phyloP scores from a whole-genome alignment of 768 basidiomycete genomes.

The Psilocybe cyanescens region DNA sequence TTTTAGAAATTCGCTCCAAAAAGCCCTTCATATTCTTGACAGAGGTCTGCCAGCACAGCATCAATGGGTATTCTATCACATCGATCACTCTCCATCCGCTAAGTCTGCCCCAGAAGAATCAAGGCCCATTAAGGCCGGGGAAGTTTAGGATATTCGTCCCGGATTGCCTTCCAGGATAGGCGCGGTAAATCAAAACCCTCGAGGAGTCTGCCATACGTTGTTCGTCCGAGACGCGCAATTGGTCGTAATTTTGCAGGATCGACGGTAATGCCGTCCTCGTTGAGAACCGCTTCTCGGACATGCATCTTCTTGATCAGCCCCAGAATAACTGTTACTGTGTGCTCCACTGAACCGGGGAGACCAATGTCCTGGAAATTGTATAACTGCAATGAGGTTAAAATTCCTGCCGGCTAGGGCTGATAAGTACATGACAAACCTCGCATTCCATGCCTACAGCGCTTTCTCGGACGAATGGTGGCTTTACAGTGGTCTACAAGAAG shows the following conservation, averaged over 20 bases:
- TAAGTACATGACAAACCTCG: constrained; percentile 42
- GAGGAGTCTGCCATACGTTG: constrained; percentile 50
- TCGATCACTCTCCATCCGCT: constrained; percentile 5
- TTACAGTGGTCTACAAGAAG: constrained; percentile 45
- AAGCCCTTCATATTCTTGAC: not conserved
- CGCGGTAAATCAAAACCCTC: constrained; percentile 53
- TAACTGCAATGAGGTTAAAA: constrained; percentile 36
- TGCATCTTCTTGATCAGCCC: constrained; percentile 60
- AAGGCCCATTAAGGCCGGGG: constrained; percentile 8
- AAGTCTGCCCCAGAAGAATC: not conserved
- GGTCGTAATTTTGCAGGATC: constrained; percentile 53
- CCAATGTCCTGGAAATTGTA: constrained; percentile 54
- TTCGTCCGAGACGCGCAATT: constrained; percentile 59
- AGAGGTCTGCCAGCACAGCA: constrained; percentile 6
- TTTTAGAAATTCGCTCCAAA: not conserved
- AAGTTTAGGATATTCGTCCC: constrained; percentile 29
- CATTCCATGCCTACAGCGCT: constrained; percentile 67
- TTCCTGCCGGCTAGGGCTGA: constrained; percentile 8
- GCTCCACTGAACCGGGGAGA: constrained; percentile 35
- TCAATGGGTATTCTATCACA: not conserved
- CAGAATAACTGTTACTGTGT: constrained; percentile 50
- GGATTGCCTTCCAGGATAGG: constrained; percentile 37
- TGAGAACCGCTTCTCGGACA: constrained; percentile 51
- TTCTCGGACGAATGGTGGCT: constrained; percentile 57
- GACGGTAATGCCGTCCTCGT: constrained; percentile 40